Percentiles rank a stretch among this genome's conserved stretches.
Conservation (phyloP, 495 filamentous ascomycete species). For the Penicillium psychrofluorescens region DNA sequence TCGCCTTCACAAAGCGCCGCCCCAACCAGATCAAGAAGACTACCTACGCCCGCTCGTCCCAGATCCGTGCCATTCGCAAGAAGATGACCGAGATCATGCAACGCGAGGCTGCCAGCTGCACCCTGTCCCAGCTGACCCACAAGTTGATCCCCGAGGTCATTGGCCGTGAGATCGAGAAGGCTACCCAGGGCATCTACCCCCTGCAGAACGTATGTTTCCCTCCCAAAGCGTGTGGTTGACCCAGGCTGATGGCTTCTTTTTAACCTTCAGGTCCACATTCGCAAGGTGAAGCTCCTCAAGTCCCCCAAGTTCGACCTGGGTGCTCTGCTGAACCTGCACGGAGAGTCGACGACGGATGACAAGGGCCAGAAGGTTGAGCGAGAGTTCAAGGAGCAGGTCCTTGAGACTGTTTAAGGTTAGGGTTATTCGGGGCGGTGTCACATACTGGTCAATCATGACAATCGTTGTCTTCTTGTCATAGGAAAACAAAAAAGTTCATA, state of each 20-base stretch:
- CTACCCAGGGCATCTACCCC: conserved; percentile 97
- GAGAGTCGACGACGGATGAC: conserved; percentile 94
- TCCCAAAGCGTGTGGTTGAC: not conserved
- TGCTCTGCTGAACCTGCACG: conserved; percentile 87
- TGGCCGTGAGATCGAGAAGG: conserved; percentile 98
- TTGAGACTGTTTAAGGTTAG: conserved; percentile 75
- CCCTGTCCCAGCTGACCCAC: conserved; percentile 85
- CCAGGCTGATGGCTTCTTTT: conserved; percentile 20
- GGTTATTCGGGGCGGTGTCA: conserved; percentile 16
- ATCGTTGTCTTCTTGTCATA: conserved; percentile 21
- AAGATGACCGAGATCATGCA: conserved; percentile 99
- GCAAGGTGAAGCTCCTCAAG: conserved; percentile 99
- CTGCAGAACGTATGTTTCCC: conserved; percentile 79
- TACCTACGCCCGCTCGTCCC: conserved; percentile 90
- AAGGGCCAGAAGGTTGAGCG: conserved; percentile 96
- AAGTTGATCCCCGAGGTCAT: conserved; percentile 99
- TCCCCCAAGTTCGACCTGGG: conserved; percentile 97
- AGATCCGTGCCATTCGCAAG: conserved; percentile 94
- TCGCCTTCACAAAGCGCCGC: conserved; percentile 97
- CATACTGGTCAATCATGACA: conserved; percentile 22
- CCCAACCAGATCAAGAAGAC: conserved; percentile 99
- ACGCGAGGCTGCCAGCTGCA: conserved; percentile 89
- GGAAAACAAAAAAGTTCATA: conserved; percentile 29
- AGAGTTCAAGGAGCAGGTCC: conserved; percentile 96
- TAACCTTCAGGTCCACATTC: conserved; percentile 80